A percentile compares a stretch with the other conserved stretches of the same genome.
Conservation (phyloP, 2,329 filamentous ascomycete genomes). For the Sporothrix phasma region DNA sequence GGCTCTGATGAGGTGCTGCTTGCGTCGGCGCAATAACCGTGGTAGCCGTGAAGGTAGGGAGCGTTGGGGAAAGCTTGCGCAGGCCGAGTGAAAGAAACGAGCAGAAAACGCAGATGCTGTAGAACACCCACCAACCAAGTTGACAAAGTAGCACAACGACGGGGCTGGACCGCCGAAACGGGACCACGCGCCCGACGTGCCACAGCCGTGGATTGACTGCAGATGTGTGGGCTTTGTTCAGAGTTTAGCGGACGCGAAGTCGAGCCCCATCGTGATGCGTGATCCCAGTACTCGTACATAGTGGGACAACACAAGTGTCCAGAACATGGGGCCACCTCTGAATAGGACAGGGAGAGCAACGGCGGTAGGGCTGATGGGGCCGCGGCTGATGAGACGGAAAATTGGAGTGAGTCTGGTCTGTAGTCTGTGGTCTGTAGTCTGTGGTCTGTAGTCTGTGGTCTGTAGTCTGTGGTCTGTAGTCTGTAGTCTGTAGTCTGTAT, state of each 20-base stretch:
- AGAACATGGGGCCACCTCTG: neutral
- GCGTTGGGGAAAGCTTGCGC: no score
- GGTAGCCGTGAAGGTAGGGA: no score
- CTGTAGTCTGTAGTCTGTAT: no score
- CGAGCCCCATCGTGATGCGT: neutral
- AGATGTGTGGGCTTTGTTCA: neutral
- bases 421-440: neutral
- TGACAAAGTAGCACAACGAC: neutral
- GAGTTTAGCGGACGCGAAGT: neutral
- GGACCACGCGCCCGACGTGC: no score
- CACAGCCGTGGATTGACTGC: no score
- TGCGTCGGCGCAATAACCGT: no score
- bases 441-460: no score
- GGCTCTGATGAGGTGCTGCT: neutral
- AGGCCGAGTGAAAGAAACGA: no score
- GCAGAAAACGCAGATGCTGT: neutral
- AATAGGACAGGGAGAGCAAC: neutral
- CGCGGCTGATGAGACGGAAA: neutral
- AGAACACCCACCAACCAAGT: neutral
- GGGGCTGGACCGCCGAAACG: neutral
- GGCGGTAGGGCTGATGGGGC: constrained; percentile 12
- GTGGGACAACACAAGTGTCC: neutral
- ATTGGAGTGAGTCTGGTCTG: neutral
- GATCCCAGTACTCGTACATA: neutral
- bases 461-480: no score